A percentile compares a stretch with the other conserved stretches of the same genome.
Evolutionary conservation across 192 early-diverging fungal genomes (phyloP).

Genomic region (Entophlyctis luteolus): DNA sequence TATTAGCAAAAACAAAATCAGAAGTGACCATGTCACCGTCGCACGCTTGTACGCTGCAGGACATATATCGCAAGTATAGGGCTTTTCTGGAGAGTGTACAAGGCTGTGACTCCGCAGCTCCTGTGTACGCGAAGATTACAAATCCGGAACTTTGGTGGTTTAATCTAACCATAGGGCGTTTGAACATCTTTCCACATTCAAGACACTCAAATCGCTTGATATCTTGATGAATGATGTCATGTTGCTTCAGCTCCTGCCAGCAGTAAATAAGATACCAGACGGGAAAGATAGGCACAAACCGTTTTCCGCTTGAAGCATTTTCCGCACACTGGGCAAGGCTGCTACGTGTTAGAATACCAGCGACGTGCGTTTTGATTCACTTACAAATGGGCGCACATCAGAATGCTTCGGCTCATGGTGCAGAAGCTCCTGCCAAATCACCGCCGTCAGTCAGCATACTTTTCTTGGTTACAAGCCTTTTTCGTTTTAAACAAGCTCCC

Average conservation of each 20-base stretch:
- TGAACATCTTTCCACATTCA: constrained; percentile 18
- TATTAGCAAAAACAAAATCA: neutral
- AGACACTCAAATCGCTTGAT: constrained; percentile 20
- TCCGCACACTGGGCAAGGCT: constrained; percentile 17
- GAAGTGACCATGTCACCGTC: constrained; percentile 3
- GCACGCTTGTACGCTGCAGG: constrained; percentile 15
- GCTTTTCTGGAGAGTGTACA: constrained; percentile 13
- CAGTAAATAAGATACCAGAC: neutral
- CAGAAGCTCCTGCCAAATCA: constrained; percentile 1
- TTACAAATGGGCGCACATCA: constrained; percentile 18
- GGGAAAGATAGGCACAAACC: constrained; percentile 1
- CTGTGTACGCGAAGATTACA: neutral
- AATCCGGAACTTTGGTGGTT: neutral
- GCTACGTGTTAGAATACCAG: neutral
- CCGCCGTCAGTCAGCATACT: neutral
- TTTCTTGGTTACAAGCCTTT: neutral
- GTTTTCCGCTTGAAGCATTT: constrained; percentile 23
- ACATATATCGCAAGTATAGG: constrained; percentile 12
- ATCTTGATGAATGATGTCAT: constrained; percentile 12
- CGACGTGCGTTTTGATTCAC: neutral
- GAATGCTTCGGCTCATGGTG: constrained; percentile 27
- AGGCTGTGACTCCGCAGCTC: constrained; percentile 18
- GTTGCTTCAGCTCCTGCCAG: constrained; percentile 22
- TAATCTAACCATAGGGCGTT: constrained; percentile 15
- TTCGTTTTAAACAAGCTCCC: constrained; percentile 21